These are phyloP conservation scores for Zygosaccharomyces bisporus DNA, from an alignment of 805 yeast genomes.

Conservation along the genomic window DNA sequence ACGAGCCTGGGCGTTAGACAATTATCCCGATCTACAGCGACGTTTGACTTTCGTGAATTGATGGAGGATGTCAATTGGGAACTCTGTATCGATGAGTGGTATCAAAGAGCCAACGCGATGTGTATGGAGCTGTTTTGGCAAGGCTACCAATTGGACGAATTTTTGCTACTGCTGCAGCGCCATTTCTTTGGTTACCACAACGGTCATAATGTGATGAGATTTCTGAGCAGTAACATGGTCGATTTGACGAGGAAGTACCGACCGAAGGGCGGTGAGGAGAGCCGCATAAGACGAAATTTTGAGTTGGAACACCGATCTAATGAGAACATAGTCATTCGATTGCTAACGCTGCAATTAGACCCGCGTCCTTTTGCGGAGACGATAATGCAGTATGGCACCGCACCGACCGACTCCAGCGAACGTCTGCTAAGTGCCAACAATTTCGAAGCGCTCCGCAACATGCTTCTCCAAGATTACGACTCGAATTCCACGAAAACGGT, in stretches of 20 bases:
- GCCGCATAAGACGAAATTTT: slow-evolving; percentile 35
- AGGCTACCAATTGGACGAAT: slow-evolving; percentile 51
- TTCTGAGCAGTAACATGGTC: slow-evolving; percentile 25
- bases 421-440: slow-evolving; percentile 44
- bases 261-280: slow-evolving; percentile 14
- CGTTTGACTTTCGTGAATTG: slow-evolving; percentile 15
- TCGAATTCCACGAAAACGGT: slow-evolving; percentile 12
- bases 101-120: slow-evolving; percentile 60
- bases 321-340: slow-evolving; percentile 25
- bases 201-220: slow-evolving; percentile 26
- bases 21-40: slow-evolving; percentile 32
- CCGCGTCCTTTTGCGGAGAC: slow-evolving; percentile 26
- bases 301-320: slow-evolving; percentile 14
- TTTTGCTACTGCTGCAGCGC: slow-evolving; percentile 50
- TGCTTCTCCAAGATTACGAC: slow-evolving; percentile 42
- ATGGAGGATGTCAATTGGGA: slow-evolving; percentile 45
- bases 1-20: slow-evolving; percentile 29
- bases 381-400: slow-evolving; percentile 32
- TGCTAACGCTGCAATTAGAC: slow-evolving; percentile 41
- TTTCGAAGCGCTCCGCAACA: slow-evolving; percentile 41
- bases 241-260: slow-evolving; percentile 32
- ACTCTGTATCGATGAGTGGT: slow-evolving; percentile 56
- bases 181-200: slow-evolving; percentile 45
- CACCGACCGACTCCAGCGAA: slow-evolving; percentile 11
- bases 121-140: slow-evolving; percentile 54